Percentiles rank a stretch among this genome's conserved stretches.
Evolutionary conservation across 2,329 filamentous ascomycete species (phyloP).

Genomic region (Colletotrichum salicis): DNA sequence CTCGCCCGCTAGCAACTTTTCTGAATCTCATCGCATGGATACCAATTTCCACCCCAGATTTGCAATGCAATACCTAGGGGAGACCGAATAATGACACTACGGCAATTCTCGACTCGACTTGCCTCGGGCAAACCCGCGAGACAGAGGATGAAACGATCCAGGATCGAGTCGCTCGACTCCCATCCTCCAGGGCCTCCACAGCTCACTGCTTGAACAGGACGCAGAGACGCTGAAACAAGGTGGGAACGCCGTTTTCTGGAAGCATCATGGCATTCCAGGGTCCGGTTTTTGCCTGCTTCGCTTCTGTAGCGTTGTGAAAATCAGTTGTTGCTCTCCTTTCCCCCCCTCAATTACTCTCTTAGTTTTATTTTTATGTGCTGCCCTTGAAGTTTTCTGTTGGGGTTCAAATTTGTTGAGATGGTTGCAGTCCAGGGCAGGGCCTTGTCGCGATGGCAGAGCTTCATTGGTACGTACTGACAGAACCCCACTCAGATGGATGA

Average conservation of each 20-base stretch:
- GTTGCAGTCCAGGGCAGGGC: constrained; percentile 29
- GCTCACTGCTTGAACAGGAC: not conserved
- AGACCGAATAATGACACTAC: not conserved
- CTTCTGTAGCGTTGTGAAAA: constrained; percentile 10
- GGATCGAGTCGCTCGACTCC: not conserved
- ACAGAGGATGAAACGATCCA: constrained; percentile 26
- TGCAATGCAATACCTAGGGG: not conserved
- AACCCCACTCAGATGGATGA: constrained; percentile 21
- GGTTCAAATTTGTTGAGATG: constrained; percentile 32
- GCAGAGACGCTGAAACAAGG: constrained; percentile 31
- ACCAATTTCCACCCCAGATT: not conserved
- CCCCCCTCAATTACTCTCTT: not conserved
- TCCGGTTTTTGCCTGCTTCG: constrained; percentile 20
- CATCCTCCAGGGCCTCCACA: not conserved
- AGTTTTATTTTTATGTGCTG: not conserved
- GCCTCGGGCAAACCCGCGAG: constrained; percentile 32
- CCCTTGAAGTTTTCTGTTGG: constrained; percentile 35
- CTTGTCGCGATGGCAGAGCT: constrained; percentile 20
- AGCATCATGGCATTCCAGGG: constrained; percentile 28
- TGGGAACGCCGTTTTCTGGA: constrained; percentile 33
- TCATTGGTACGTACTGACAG: constrained; percentile 23
- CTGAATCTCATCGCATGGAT: not conserved
- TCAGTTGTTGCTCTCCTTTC: constrained; percentile 9
- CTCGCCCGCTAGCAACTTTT: not conserved
- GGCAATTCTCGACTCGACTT: not conserved